Base-by-base conservation (phyloP, 2,329 filamentous ascomycete species). In the Penicillium sp. region DNA sequence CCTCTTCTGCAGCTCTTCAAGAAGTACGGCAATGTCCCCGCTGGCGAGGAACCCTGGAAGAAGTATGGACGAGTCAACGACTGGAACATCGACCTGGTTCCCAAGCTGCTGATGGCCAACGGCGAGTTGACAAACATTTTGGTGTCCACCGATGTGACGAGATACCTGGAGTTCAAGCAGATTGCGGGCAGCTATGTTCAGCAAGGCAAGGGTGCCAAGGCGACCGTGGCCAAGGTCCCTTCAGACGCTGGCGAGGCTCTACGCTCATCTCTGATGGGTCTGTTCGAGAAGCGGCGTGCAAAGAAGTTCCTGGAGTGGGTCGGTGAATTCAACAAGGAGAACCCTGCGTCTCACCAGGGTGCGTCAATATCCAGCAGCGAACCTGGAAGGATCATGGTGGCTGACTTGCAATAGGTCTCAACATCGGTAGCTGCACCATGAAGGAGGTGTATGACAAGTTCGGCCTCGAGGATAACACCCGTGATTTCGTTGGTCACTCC, bases 371-470 rank as follows among this genome's bases (percentile, higher is more conserved):
- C 76, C 51, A 52, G 37, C 25, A n/a, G 37, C 42, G 35, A 22
- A 55, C 58, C 25, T 16, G 35, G 35, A 11, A 33, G 45, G 46
- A 46, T 43, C 33, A 25, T 16, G 25, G 26, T 58, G 35, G 55
- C 67, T 77, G 64, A 74, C 55, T 37, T 49, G 28, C 19, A 45
- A 6, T 66, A 93, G 94, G 93, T 62, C 85, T 98, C 68, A 88
- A 95, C 79, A 83, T 99, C 65, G 83, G 84, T 73, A 85, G 80
- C 62, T 89, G 85, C 82, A 94, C 91, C 61, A 97, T 98, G 93
- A 96, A 92, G 84, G 94, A 97, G n/a, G 91, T 99, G 40, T 99
- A 96, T 75, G 93, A 98, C 82, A 97, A 98, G 79, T 99, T 97
- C 71, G 91, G 93, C 60, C 89, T 99, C 64, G 95, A 99, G 82